Evolutionary conservation across 805 yeast species (phyloP).

Genomic region (Phaffomyces antillensis): DNA sequence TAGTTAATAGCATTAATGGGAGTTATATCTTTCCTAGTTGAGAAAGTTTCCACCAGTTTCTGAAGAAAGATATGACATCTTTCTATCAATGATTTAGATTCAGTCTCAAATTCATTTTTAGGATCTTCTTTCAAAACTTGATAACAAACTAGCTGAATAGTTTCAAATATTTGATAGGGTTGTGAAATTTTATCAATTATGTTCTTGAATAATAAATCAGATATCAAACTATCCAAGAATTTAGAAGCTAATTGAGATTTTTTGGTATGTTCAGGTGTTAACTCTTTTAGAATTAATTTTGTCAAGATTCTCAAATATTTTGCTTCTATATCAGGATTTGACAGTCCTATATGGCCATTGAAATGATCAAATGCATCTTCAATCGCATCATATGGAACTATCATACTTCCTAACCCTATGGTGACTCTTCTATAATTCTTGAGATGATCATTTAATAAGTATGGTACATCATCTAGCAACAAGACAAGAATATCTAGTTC

Average conservation of each 20-base stretch:
- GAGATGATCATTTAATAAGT: slow-evolving; percentile 33
- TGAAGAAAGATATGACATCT: background rate
- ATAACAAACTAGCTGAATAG: slow-evolving; percentile 20
- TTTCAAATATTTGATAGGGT: slow-evolving; percentile 45
- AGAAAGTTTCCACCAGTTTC: too few relatives aligned
- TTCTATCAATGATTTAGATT: background rate
- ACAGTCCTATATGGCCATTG: slow-evolving; percentile 29
- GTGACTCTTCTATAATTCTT: slow-evolving; percentile 23
- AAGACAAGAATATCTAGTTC: slow-evolving; percentile 29
- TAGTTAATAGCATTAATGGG: background rate
- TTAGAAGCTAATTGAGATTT: slow-evolving; percentile 32
- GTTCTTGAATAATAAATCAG: slow-evolving; percentile 36
- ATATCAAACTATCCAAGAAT: slow-evolving; percentile 33
- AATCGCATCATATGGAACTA: slow-evolving; percentile 26
- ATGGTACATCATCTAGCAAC: slow-evolving; percentile 39
- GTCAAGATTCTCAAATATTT: slow-evolving; percentile 31
- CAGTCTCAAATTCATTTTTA: background rate
- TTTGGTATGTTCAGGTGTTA: slow-evolving; percentile 35
- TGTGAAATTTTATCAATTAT: slow-evolving; percentile 38
- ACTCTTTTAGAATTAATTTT: slow-evolving; percentile 26
- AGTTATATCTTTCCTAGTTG: background rate
- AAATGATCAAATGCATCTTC: slow-evolving; percentile 28
- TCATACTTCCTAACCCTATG: slow-evolving; percentile 23
- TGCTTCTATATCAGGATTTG: slow-evolving; percentile 18
- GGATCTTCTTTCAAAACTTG: background rate